Evolutionary conservation across 768 basidiomycete species (phyloP), one percentile per base, ranked within the genome.

Genomic region (Auricularia sp.): DNA sequence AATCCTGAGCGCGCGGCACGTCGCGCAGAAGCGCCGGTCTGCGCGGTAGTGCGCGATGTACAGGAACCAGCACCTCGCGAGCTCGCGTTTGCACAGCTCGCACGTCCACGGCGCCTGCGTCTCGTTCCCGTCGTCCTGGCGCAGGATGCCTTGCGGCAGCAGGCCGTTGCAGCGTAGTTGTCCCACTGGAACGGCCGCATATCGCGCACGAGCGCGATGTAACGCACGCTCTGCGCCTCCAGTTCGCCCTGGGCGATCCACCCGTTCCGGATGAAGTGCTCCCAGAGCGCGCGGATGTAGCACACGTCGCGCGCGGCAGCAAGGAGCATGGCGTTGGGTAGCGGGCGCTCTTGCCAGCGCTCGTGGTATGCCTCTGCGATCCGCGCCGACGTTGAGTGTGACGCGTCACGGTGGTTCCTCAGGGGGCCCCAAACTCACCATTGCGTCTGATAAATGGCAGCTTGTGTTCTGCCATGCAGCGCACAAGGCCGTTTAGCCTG

Each of bases 231-330:
- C 54, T 68, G 64, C 2, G 39, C 51, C 13, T 65, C 61, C 35
- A 72, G 70, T 6, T 16, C 10, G 24, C 64, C 64, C 2, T 47
- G 33, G 33, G 18, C 13, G 33, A 73, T 64, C 66, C 69, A 72
- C 7, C 65, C 65, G 29, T 62, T 63, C 13, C 33, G 39, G 37
- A 51, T 29, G 65, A 81, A 80, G 59, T 75, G 68, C 4, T 71
- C 69, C 68, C 77, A 77, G 29, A 80, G 72, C 1, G 70, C 66
- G 11, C 69, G 72, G 63, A 81, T 76, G 65, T 79, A 72, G 36
- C 73, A 71, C 59, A 80, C 75, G 69, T 81, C 80, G 66, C 76
- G 75, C 4, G 79, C 77, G 2, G 80, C 79, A 42, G 81, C 81
- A 18, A 71, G 70, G 33, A 79, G 71, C 36, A 80, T 73, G 14